Evolutionary conservation across 1,284 basidiomycete species (phyloP).

Genomic region (Ustilago trichophora): DNA sequence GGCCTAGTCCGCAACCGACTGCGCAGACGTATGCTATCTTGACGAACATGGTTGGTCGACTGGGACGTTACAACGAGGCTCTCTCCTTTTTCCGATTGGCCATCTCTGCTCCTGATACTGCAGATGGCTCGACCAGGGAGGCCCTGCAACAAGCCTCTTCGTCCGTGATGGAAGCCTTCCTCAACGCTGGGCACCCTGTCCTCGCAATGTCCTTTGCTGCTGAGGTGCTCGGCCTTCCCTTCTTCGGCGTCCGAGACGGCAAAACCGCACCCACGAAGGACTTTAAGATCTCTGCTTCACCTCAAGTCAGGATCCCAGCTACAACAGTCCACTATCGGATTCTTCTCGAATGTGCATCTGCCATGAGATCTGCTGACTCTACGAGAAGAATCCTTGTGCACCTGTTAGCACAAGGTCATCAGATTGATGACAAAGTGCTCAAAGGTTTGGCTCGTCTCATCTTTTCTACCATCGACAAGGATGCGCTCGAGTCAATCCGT

Average conservation of each 20-base stretch:
- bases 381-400: conserved; percentile 28
- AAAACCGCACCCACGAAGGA: conserved; percentile 2
- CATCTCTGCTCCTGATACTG: neutral
- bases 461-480: conserved; percentile 34
- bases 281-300: neutral
- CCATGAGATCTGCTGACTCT: conserved; percentile 7
- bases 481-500: conserved; percentile 28
- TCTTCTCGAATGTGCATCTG: conserved; percentile 34
- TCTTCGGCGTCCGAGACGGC: conserved; percentile 14
- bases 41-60: conserved; percentile 21
- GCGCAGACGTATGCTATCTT: conserved; percentile 17
- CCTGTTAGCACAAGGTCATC: conserved; percentile 12
- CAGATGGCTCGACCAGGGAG: neutral
- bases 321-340: conserved; percentile 27
- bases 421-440: conserved; percentile 16
- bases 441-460: conserved; percentile 22
- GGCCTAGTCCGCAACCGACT: conserved; percentile 19
- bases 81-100: conserved; percentile 17
- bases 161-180: conserved; percentile 26
- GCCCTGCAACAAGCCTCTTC: conserved; percentile 8
- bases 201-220: conserved; percentile 34
- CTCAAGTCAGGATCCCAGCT: neutral
- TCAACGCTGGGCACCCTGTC: conserved; percentile 14
- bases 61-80: conserved; percentile 13
- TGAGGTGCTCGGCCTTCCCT: conserved; percentile 17